These are phyloP conservation scores for Chaetomium globosum DNA, from an alignment of 2,329 filamentous ascomycete species.

Conservation along the genomic window DNA sequence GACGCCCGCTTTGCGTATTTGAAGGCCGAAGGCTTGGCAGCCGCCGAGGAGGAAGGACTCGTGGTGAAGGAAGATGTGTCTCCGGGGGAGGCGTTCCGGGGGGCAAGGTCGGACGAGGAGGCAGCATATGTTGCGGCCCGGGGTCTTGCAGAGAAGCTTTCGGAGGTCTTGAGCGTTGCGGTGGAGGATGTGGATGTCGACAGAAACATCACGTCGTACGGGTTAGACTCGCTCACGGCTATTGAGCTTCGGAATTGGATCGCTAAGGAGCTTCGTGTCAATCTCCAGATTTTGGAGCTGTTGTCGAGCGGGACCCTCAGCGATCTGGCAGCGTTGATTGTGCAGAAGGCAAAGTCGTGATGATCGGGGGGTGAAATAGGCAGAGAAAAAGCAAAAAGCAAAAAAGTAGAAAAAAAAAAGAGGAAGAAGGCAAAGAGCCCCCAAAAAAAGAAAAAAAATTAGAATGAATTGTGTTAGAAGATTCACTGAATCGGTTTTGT, in stretches of 20 bases:
- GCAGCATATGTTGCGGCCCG: constrained; percentile 37
- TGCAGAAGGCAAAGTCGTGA: constrained; percentile 32
- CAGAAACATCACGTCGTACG: constrained; percentile 37
- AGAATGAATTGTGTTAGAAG: too few relatives aligned
- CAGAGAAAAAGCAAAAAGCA: too few relatives aligned
- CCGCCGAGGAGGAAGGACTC: constrained; percentile 31
- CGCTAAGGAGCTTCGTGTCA: constrained; percentile 36
- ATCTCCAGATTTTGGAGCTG: constrained; percentile 38
- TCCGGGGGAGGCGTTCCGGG: constrained; percentile 38
- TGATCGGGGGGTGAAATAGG: neutral
- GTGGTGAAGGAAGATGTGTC: constrained; percentile 32
- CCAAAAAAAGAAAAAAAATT: too few relatives aligned
- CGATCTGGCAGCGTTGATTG: constrained; percentile 34
- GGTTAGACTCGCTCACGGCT: constrained; percentile 40
- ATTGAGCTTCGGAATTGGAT: constrained; percentile 41
- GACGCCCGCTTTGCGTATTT: constrained; percentile 34
- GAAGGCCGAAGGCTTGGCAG: constrained; percentile 34
- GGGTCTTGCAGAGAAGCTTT: constrained; percentile 40
- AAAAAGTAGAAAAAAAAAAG: too few relatives aligned
- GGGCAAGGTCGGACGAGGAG: constrained; percentile 38
- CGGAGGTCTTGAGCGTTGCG: constrained; percentile 36
- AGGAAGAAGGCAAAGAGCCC: too few relatives aligned
- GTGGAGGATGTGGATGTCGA: constrained; percentile 37
- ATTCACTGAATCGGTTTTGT: too few relatives aligned
- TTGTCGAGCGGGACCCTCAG: constrained; percentile 36